Conservation (phyloP, 108 stramenopile genomes). For the Pelagomonas calceolata region DNA sequence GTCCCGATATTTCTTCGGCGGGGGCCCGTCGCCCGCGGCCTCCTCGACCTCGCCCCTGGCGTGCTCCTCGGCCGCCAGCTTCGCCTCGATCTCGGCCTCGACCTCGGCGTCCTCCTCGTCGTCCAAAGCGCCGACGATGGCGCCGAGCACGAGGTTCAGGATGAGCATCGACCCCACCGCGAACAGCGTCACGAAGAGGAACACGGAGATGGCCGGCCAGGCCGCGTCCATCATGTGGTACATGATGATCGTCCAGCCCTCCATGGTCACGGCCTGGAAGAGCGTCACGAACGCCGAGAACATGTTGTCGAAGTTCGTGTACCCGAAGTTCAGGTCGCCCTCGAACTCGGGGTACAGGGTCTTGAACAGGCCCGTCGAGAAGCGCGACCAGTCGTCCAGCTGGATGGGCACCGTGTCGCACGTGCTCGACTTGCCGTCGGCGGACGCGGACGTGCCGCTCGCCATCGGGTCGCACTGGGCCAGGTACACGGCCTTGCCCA, state of each 20-base stretch:
- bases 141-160: slow-evolving; percentile 60
- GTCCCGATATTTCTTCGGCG: background rate
- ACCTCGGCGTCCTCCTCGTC: slow-evolving; percentile 28
- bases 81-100: slow-evolving; percentile 20
- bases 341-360: slow-evolving; percentile 9
- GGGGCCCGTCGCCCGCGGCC: background rate
- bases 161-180: slow-evolving; percentile 50
- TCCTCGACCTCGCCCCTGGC: no score
- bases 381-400: slow-evolving; percentile 14
- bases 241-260: slow-evolving; percentile 58
- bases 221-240: slow-evolving; percentile 37
- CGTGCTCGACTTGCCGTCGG: slow-evolving; percentile 16
- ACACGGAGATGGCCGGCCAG: slow-evolving; percentile 11
- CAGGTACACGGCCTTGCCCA: no score
- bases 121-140: slow-evolving; percentile 37
- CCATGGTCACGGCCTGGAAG: slow-evolving; percentile 58
- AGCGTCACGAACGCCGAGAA: slow-evolving; percentile 40
- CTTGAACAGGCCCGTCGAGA: slow-evolving; percentile 7
- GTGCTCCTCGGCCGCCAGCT: background rate
- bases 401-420: slow-evolving; percentile 11
- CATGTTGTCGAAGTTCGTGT: slow-evolving; percentile 51
- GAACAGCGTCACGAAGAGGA: slow-evolving; percentile 45
- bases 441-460: slow-evolving; percentile 13
- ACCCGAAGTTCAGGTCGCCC: slow-evolving; percentile 42
- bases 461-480: background rate